These are phyloP conservation scores for Neofusicoccum sp. DNA, from an alignment of 2,329 filamentous ascomycete species.

Conservation along the genomic window DNA sequence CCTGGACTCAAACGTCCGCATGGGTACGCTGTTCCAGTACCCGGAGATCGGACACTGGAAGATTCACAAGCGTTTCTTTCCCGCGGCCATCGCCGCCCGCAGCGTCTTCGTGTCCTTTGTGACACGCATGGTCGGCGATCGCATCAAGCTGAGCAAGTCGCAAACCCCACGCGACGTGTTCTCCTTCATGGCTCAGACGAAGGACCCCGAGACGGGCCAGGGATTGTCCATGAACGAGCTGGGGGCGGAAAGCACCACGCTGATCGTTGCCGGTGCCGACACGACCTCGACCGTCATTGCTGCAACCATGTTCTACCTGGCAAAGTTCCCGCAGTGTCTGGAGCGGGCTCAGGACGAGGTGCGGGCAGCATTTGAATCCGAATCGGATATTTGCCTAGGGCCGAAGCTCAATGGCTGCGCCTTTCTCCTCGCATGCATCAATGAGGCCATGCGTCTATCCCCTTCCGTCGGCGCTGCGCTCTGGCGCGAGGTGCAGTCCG, in stretches of 20 bases:
- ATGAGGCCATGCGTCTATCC: slow-evolving; percentile 42
- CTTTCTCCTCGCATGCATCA: slow-evolving; percentile 40
- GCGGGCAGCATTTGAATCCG: slow-evolving; percentile 33
- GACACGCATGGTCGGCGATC: slow-evolving; percentile 4
- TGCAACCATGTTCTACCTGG: slow-evolving; percentile 46
- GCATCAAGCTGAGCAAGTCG: background rate
- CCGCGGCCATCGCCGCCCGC: slow-evolving; percentile 2
- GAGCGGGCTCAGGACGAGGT: slow-evolving; percentile 35
- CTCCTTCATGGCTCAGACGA: slow-evolving; percentile 47
- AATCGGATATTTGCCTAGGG: slow-evolving; percentile 39
- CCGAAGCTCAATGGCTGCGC: slow-evolving; percentile 34
- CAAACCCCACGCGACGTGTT: slow-evolving; percentile 42
- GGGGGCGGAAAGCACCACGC: slow-evolving; percentile 48
- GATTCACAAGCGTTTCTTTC: slow-evolving; percentile 6
- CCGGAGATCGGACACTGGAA: slow-evolving; percentile 4
- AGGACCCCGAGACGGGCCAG: slow-evolving; percentile 46
- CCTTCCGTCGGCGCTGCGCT: slow-evolving; percentile 40
- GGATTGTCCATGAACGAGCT: slow-evolving; percentile 47
- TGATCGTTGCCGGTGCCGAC: slow-evolving; percentile 49
- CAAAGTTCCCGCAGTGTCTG: slow-evolving; percentile 38
- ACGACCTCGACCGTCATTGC: slow-evolving; percentile 45
- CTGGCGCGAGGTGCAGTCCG: slow-evolving; percentile 32
- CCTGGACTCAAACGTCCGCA: slow-evolving; percentile 27
- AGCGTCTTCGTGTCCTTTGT: slow-evolving; percentile 9
- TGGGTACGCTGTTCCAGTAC: slow-evolving; percentile 8